Conservation (phyloP, 2,329 filamentous ascomycete genomes). For the Phaeomoniella chlamydospora region DNA sequence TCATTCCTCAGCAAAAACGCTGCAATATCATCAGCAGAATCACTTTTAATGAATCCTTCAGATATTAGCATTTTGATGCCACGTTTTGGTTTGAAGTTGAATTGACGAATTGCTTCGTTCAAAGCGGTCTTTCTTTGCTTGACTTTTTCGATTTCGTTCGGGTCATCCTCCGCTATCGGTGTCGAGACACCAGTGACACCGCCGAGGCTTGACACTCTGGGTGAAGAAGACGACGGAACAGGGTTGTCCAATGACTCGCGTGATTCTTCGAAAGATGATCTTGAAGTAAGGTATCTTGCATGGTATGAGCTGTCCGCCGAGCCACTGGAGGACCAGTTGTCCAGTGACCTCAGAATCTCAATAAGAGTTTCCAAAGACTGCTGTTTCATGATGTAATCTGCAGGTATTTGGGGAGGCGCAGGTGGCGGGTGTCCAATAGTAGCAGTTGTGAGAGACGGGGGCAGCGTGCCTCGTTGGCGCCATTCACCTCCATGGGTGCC, state of each 20-base stretch:
- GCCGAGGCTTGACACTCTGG: slow-evolving; percentile 39
- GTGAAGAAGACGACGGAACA: slow-evolving; percentile 39
- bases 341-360: slow-evolving; percentile 73
- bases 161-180: slow-evolving; percentile 70
- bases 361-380: slow-evolving; percentile 79
- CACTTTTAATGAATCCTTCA: slow-evolving; percentile 74
- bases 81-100: slow-evolving; percentile 96
- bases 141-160: slow-evolving; percentile 82
- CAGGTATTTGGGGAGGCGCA: slow-evolving; percentile 45
- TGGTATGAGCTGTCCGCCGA: slow-evolving; percentile 33
- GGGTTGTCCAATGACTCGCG: slow-evolving; percentile 60
- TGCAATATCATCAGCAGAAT: slow-evolving; percentile 69
- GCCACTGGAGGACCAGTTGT: slow-evolving; percentile 75
- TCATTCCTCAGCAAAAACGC: slow-evolving; percentile 70
- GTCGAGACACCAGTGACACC: slow-evolving; percentile 49
- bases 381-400: slow-evolving; percentile 84
- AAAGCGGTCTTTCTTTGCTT: slow-evolving; percentile 90
- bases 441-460: slow-evolving; percentile 70
- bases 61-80: slow-evolving; percentile 73
- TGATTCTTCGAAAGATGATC: slow-evolving; percentile 42
- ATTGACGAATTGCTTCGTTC: slow-evolving; percentile 74
- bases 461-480: slow-evolving; percentile 73
- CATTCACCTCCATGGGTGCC: slow-evolving; percentile 54
- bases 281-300: slow-evolving; percentile 24
- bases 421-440: slow-evolving; percentile 45